phyloP scores from a whole-genome alignment of 352 stramenopile genomes.

The Globisporangium cederbergense region DNA sequence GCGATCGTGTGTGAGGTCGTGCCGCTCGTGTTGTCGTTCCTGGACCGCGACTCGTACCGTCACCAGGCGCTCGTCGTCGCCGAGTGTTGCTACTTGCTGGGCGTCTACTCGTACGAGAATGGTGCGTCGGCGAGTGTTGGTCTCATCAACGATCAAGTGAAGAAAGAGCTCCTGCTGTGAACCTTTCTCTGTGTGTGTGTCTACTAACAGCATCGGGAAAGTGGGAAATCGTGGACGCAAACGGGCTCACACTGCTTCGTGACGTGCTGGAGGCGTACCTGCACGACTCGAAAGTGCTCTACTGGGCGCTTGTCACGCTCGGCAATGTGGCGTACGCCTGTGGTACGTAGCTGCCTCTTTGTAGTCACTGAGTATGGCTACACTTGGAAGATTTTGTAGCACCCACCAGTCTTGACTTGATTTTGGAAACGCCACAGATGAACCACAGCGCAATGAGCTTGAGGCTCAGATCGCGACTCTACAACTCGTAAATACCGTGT shows the following conservation, averaged over 20 bases:
- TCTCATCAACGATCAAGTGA: not conserved
- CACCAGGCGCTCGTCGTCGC: slow-evolving; percentile 30
- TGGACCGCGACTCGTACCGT: slow-evolving; percentile 27
- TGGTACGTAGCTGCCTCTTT: not conserved
- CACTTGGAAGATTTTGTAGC: too few species aligned
- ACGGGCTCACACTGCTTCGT: slow-evolving; percentile 38
- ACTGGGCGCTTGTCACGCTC: slow-evolving; percentile 51
- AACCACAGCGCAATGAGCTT: slow-evolving; percentile 19
- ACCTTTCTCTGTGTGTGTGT: not conserved
- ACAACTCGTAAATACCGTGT: slow-evolving; percentile 39
- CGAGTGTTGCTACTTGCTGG: slow-evolving; percentile 55
- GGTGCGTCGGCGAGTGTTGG: slow-evolving; percentile 25
- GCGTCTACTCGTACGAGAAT: slow-evolving; percentile 53
- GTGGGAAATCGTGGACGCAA: slow-evolving; percentile 34
- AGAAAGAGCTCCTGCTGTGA: not conserved
- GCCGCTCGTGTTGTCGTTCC: slow-evolving; percentile 25
- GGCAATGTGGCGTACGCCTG: slow-evolving; percentile 53
- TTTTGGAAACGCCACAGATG: not conserved
- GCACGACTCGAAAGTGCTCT: slow-evolving; percentile 38
- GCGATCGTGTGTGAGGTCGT: slow-evolving; percentile 27
- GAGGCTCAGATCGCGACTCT: slow-evolving; percentile 16
- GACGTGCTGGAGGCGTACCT: slow-evolving; percentile 33
- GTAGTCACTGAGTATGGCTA: not conserved
- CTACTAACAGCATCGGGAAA: slow-evolving; percentile 21
- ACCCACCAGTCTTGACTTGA: not conserved